These are phyloP conservation scores for Dothistroma septosporum DNA, from an alignment of 2,329 filamentous ascomycete genomes.

Conservation along the genomic window DNA sequence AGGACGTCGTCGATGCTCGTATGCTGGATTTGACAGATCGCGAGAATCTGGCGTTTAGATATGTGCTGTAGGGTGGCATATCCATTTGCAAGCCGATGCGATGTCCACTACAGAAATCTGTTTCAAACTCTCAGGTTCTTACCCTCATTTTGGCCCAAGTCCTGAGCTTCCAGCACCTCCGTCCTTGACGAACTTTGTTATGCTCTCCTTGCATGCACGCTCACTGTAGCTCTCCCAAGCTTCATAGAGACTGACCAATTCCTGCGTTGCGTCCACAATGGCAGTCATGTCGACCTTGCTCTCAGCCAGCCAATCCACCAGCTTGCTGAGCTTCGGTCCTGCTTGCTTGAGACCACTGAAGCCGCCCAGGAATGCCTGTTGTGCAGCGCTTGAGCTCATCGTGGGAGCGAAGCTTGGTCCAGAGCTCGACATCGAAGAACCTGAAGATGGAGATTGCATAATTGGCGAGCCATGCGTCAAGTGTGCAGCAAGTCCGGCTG, in stretches of 20 bases:
- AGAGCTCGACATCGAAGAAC: constrained; percentile 23
- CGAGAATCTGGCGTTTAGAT: constrained; percentile 24
- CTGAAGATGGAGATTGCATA: constrained; percentile 16
- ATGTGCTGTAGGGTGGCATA: neutral
- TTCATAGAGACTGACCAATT: constrained; percentile 86
- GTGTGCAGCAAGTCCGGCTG: constrained; percentile 43
- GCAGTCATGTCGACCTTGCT: constrained; percentile 79
- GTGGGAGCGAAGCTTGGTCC: constrained; percentile 18
- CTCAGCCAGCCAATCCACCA: constrained; percentile 79
- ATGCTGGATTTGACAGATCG: constrained; percentile 26
- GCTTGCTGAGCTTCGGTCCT: constrained; percentile 40
- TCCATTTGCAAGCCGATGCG: neutral
- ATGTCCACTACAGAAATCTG: neutral
- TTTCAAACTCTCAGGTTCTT: neutral
- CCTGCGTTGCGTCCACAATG: constrained; percentile 84
- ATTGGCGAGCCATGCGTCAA: constrained; percentile 26
- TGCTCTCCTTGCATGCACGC: constrained; percentile 60
- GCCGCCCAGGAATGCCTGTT: constrained; percentile 34
- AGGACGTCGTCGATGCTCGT: constrained; percentile 25
- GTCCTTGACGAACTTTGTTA: constrained; percentile 59
- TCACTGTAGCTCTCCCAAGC: constrained; percentile 64
- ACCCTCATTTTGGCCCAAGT: constrained; percentile 5
- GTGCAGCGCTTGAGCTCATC: constrained; percentile 29
- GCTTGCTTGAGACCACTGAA: constrained; percentile 34
- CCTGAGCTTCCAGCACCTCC: constrained; percentile 30